Evolutionary conservation across 2,329 filamentous ascomycete genomes (phyloP), one percentile per base, ranked within the genome.

Genomic region (Helicocarpus griseus): DNA sequence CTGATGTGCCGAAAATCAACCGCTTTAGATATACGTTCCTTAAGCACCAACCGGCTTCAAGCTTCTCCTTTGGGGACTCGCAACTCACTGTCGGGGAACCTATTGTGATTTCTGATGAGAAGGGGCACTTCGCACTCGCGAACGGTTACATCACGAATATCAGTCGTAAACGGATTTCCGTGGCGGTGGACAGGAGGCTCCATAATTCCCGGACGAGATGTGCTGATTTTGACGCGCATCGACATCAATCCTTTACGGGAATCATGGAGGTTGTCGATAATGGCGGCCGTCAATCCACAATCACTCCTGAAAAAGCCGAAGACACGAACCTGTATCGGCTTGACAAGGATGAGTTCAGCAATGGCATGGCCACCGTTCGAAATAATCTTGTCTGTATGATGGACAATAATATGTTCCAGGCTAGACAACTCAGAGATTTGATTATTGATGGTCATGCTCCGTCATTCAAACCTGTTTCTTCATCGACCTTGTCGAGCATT

Each of bases 341-440:
- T 3, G 93, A 98, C 69, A 96, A 96, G 65, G 93, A 98, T 61
- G 93, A 98, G 64, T 98, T 98, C 69, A 95, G 89, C 69, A 97
- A 95, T 61, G 93, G 93, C 52, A 95, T 98, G 88, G 89, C 93
- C 2, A 86, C 86, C 28, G 87, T 95, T 43, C 83, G 93, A 49
- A 96, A 95, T 69, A 98, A 97, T 60, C 78, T 98, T 1, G 81
- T 97, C 29, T 87, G 90, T 58, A 80, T 95, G 61, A 97, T 98
- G 90, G 81, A 87, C 38, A 82, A 89, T 58, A 81, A 82, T 40
- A 75, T 85, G 1, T 84, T 82, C 59, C 84, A 84, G 45, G 82
- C 87, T 19, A 76, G 77, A 44, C 77, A 89, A 61, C 81, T 94
- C 33, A 83, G 90, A 51, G 79, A 82, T 21, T 75, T 97, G 35